phyloP scores from a whole-genome alignment of 2,329 filamentous ascomycete species.

The Davidsoniella australis region DNA sequence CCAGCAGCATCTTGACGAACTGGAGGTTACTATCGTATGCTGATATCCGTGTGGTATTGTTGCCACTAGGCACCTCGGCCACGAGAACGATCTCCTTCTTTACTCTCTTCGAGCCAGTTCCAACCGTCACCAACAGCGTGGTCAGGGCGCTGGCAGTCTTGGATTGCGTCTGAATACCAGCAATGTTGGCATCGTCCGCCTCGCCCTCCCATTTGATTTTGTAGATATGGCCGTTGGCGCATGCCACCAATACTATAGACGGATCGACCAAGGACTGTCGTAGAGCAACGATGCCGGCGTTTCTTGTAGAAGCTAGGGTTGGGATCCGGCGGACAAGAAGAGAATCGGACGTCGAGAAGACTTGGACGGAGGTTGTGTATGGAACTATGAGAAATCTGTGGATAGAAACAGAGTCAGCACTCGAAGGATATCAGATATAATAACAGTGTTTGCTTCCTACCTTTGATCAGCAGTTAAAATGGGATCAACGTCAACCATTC shows the following conservation, averaged over 20 bases:
- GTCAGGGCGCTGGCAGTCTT: conserved; percentile 29
- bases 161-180: conserved; percentile 19
- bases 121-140: conserved; percentile 24
- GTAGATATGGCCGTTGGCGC: conserved; percentile 39
- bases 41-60: conserved; percentile 8
- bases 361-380: conserved; percentile 56
- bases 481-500: conserved; percentile 47
- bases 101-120: conserved; percentile 14
- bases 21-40: conserved; percentile 5
- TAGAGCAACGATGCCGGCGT: conserved; percentile 24
- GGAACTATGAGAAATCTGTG: conserved; percentile 56
- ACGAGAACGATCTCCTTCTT: conserved; percentile 30
- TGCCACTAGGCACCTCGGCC: conserved; percentile 20
- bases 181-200: conserved; percentile 4
- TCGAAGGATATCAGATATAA: neutral
- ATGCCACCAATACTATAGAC: conserved; percentile 41
- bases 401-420: neutral
- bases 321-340: conserved; percentile 58
- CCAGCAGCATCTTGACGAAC: conserved; percentile 10
- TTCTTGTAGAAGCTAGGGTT: conserved; percentile 21
- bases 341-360: conserved; percentile 70
- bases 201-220: conserved; percentile 37
- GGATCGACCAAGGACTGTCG: conserved; percentile 23
- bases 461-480: conserved; percentile 42
- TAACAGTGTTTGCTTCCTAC: conserved; percentile 15